Evolutionary conservation across 2,329 filamentous ascomycete species (phyloP).

Genomic region (Monosporascus sp.): DNA sequence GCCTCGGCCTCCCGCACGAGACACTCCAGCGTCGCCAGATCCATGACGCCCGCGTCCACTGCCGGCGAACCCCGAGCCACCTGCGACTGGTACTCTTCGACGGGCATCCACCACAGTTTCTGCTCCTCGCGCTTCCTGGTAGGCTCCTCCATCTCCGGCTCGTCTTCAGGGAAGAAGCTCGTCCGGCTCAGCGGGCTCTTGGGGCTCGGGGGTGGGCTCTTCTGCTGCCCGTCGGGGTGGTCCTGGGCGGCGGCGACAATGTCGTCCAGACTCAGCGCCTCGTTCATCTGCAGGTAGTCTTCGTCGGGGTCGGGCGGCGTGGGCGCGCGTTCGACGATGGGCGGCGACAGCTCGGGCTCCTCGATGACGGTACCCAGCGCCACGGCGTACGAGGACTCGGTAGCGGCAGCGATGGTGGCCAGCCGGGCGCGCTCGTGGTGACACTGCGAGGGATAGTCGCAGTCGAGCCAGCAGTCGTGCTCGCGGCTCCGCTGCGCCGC

Average conservation of each 20-base stretch:
- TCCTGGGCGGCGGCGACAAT: constrained; percentile 2
- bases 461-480: constrained; percentile 22
- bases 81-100: not conserved
- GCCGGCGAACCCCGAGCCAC: not conserved
- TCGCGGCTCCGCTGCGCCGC: constrained; percentile 15
- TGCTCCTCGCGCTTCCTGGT: constrained; percentile 1
- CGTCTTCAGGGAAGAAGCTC: constrained; percentile 9
- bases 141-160: not conserved
- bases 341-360: constrained; percentile 9
- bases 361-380: constrained; percentile 20
- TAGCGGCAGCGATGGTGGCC: constrained; percentile 41
- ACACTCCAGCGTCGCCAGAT: constrained; percentile 1
- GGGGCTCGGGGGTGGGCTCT: constrained; percentile 7
- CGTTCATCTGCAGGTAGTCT: constrained; percentile 13
- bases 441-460: constrained; percentile 39
- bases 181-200: constrained; percentile 16
- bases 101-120: constrained; percentile 6
- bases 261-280: not conserved
- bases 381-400: constrained; percentile 18
- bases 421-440: constrained; percentile 34
- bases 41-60: not conserved
- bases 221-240: not conserved
- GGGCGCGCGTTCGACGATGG: constrained; percentile 1
- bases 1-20: constrained; percentile 6
- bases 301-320: constrained; percentile 1